Evolutionary conservation across 345 rosid species (phyloP), one percentile per base, ranked within the genome.

Genomic region (Microthlaspi erraticum): DNA sequence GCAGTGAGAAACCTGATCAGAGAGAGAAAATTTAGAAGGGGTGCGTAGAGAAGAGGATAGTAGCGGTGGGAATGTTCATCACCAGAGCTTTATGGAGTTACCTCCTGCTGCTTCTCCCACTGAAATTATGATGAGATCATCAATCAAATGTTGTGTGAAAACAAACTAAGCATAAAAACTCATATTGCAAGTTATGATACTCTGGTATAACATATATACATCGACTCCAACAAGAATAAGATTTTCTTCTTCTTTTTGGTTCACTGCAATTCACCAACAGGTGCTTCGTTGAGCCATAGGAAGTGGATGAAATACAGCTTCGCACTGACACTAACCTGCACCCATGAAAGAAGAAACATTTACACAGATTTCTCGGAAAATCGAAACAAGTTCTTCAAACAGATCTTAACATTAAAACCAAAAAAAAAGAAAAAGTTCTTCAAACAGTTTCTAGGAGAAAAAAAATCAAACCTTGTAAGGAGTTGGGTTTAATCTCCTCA

Each of bases 261-360:
- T 76, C 43, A 76, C 59, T 84, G 89, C 80, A 94, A 73, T 79
- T 94, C 99, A 62, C 99, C 99, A 3, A 94, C 98, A 1, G 99
- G 99, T 5, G 98, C 99, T 82, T 94, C 99, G 4, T 94, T 94
- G 73, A 94, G 97, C 98, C 99, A 94, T 29, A 94, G 78, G 81
- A 87, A 88, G 76, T 94, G 98, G 64, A 91, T 94, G 82, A 94
- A 94, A 66, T 94, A 94, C 69, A 91, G 74, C 64, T 88, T 91
- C 1, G 85, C 84, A 26, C 90, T 91, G 10, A 91, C 98, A 44
- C 98, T 94, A 77, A 91, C 99, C 99, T 91, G 87, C 17, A n/a
- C n/a, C n/a, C n/a, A n/a, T n/a, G n/a, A n/a, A n/a, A n/a, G n/a
- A n/a, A n/a, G n/a, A n/a, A n/a, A n/a, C n/a, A n/a, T n/a, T n/a